These are phyloP conservation scores for Starmerella sp. DNA, from an alignment of 805 yeast species.

Conservation along the genomic window DNA sequence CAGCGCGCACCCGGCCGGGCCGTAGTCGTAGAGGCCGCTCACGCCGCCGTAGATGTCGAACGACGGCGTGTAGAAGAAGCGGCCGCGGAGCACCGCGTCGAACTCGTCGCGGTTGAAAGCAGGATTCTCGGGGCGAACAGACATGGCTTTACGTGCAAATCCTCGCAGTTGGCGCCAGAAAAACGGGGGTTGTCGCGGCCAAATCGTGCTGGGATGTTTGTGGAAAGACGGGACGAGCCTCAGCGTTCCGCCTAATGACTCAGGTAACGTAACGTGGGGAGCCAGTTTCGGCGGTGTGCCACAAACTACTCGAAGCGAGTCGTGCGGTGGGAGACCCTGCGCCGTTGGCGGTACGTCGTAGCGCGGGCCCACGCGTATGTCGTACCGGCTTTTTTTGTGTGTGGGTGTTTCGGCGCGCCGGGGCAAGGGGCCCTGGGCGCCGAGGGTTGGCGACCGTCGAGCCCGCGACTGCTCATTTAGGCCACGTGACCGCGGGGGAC, in stretches of 20 bases:
- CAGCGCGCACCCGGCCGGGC: conserved; percentile 99
- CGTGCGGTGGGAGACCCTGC: neutral
- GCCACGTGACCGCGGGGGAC: neutral
- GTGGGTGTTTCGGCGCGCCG: too few relatives aligned
- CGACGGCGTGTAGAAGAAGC: conserved; percentile 96
- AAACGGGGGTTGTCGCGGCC: conserved; percentile 4
- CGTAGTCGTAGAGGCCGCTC: conserved; percentile 93
- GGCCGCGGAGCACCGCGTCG: conserved; percentile 83
- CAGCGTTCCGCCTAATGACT: neutral
- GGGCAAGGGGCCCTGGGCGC: neutral
- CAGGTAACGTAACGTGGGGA: neutral
- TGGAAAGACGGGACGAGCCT: neutral
- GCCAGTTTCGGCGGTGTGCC: neutral
- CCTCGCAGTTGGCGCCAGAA: conserved; percentile 6
- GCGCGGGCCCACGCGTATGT: neutral
- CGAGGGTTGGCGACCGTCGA: neutral
- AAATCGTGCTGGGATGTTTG: conserved; percentile 5
- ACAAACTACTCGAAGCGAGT: neutral
- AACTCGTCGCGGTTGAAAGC: conserved; percentile 71
- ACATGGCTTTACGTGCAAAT: conserved; percentile 11
- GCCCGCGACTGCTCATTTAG: neutral
- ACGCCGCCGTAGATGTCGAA: conserved; percentile 98
- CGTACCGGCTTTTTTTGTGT: too few relatives aligned
- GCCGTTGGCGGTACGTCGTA: neutral
- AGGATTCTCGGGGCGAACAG: conserved; percentile 13